A percentile compares a stretch with the other conserved stretches of the same genome.
Conservation (phyloP, 2,329 filamentous ascomycete species). For the Phoma sp. region DNA sequence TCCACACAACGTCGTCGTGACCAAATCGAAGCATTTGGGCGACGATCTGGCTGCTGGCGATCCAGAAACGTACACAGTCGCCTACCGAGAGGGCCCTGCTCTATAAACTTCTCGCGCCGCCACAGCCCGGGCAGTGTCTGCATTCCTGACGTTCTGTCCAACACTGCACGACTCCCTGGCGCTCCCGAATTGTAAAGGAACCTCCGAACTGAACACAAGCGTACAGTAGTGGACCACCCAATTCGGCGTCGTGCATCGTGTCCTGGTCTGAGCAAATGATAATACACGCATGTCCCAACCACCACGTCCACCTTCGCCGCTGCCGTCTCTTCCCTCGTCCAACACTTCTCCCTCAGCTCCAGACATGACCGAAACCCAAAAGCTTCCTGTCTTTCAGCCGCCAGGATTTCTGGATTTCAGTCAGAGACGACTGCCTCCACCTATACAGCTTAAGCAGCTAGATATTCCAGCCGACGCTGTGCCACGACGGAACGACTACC, state of each 20-base stretch:
- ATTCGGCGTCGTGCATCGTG: constrained; percentile 51
- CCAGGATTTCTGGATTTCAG: constrained; percentile 49
- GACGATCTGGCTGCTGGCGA: constrained; percentile 48
- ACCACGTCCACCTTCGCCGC: constrained; percentile 47
- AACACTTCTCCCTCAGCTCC: constrained; percentile 40
- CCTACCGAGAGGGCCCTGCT: constrained; percentile 37
- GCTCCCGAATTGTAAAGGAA: constrained; percentile 42
- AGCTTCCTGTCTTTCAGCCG: constrained; percentile 49
- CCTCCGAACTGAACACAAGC: constrained; percentile 44
- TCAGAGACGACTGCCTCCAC: constrained; percentile 49
- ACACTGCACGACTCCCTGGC: constrained; percentile 47
- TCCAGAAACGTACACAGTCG: constrained; percentile 47
- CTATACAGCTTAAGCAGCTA: constrained; percentile 48
- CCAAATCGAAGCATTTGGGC: constrained; percentile 40
- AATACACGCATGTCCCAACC: constrained; percentile 53
- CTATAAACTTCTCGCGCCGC: constrained; percentile 49
- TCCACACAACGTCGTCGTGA: constrained; percentile 46
- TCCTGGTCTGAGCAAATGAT: constrained; percentile 49
- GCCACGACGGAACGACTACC: constrained; percentile 47
- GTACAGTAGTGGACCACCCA: constrained; percentile 36
- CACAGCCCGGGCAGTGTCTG: constrained; percentile 46
- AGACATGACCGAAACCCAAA: constrained; percentile 56
- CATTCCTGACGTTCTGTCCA: constrained; percentile 49
- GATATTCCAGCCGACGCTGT: constrained; percentile 48
- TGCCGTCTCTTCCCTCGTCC: constrained; percentile 51